Evolutionary conservation across 495 filamentous ascomycete species (phyloP).

Genomic region (Aspergillus ellipticus): DNA sequence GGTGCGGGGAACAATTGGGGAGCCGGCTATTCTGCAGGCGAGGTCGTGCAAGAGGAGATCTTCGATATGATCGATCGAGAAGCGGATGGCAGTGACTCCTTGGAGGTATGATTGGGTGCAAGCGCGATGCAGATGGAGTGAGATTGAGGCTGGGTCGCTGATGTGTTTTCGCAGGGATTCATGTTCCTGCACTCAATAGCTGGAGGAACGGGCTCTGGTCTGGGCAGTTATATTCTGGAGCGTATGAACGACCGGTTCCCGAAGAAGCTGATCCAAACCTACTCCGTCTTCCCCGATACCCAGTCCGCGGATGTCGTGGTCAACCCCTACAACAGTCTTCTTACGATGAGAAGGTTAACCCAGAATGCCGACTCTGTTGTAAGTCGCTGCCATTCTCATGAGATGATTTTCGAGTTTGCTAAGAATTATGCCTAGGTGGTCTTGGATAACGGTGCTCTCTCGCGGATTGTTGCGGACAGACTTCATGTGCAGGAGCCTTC

Average conservation of each 20-base stretch:
- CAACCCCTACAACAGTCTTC: conserved; percentile 94
- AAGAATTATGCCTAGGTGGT: conserved; percentile 56
- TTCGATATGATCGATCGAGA: conserved; percentile 99
- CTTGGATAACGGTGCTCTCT: conserved; percentile 90
- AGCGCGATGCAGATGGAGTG: background rate
- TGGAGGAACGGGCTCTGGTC: conserved; percentile 89
- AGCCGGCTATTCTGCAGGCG: conserved; percentile 88
- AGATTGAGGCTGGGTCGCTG: background rate
- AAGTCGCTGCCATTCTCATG: conserved; percentile 18
- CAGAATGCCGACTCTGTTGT: conserved; percentile 95
- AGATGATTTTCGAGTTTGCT: background rate
- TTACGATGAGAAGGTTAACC: conserved; percentile 84
- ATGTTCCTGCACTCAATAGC: conserved; percentile 99
- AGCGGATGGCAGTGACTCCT: conserved; percentile 93
- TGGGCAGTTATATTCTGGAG: conserved; percentile 94
- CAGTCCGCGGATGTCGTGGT: conserved; percentile 89
- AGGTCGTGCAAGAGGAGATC: conserved; percentile 90
- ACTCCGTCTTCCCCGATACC: conserved; percentile 95
- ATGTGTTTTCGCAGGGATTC: conserved; percentile 61
- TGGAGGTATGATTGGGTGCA: conserved; percentile 58
- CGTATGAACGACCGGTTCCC: conserved; percentile 95
- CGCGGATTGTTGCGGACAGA: conserved; percentile 88
- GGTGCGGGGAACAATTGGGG: conserved; percentile 99
- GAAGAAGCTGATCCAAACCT: conserved; percentile 98
- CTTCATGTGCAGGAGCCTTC: conserved; percentile 92